Base-by-base conservation (phyloP, 495 filamentous ascomycete genomes). In the Aspergillus egyptiacus region DNA sequence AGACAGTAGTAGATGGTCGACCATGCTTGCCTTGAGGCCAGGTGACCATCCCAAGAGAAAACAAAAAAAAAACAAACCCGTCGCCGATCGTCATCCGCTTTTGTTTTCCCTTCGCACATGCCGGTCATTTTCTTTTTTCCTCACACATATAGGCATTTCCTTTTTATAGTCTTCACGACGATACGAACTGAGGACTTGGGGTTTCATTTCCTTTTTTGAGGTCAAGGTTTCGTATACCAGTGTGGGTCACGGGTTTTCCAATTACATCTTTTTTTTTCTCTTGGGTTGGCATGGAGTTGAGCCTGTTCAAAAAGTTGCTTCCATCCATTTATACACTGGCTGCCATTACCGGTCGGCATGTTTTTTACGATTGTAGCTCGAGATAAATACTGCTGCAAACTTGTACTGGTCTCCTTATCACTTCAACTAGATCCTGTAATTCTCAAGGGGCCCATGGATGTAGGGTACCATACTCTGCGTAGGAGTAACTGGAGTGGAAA, bases 221-320 rank as follows among this genome's bases (percentile, higher is more conserved):
- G 28, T 30, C 27, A n/a, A 19, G 50, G 24, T 23, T 40, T 50
- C 35, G n/a, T n/a, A n/a, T n/a, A n/a, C n/a, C 25, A 39, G 22
- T 34, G 36, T 39, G 41, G 40, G 40, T 35, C 28, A 35, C 7
- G 15, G 48, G 31, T 48, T 36, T 43, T 42, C 8, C 15, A 41
- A 50, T 33, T 18, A 34, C 46, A 6, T 17, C 33, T 35, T 22
- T 20, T 37, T 40, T 33, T 17, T 48, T 50, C 15, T 18, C 43
- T 49, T 42, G 52, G 45, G 49, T 49, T 53, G 54, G 54, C 50
- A 46, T 43, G 56, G 50, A 53, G 53, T 58, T 43, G 35, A 40
- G 23, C 36, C 31, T 42, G 43, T 35, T 45, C 19, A 18, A 51
- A 51, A 51, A 37, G 40, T 42, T 43, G n/a, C 22, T 25, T 23